A percentile compares a stretch with the other conserved stretches of the same genome.
Evolutionary conservation across 495 filamentous ascomycete species (phyloP).

Genomic region (Xylaria venustula): DNA sequence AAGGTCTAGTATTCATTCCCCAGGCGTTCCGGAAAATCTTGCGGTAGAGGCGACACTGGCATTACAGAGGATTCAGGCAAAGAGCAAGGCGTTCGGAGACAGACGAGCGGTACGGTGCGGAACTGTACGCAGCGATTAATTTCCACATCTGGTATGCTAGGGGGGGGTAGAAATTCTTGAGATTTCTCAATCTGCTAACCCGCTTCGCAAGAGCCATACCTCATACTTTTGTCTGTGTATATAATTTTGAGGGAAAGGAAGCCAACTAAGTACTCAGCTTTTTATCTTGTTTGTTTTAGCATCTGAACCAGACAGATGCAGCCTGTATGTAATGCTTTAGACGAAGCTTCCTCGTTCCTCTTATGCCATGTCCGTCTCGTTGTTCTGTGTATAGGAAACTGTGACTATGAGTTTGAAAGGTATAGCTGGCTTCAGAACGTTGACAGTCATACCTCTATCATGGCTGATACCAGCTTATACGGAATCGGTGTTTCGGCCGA

Average conservation of each 20-base stretch:
- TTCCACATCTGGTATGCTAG: slow-evolving; percentile 17
- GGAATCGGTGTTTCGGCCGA: too few species aligned
- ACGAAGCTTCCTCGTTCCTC: slow-evolving; percentile 4
- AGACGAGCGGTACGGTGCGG: slow-evolving; percentile 13
- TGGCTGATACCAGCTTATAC: too few species aligned
- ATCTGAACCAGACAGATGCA: slow-evolving; percentile 12
- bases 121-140: slow-evolving; percentile 14
- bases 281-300: slow-evolving; percentile 3
- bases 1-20: slow-evolving; percentile 13
- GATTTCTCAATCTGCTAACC: slow-evolving; percentile 15
- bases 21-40: slow-evolving; percentile 26
- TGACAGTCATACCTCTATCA: too few species aligned
- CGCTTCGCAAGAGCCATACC: slow-evolving; percentile 3
- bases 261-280: slow-evolving; percentile 3
- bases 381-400: too few species aligned
- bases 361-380: neutral
- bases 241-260: slow-evolving; percentile 16
- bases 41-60: slow-evolving; percentile 12
- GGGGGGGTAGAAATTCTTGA: slow-evolving; percentile 13
- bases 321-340: slow-evolving; percentile 17
- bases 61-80: slow-evolving; percentile 21
- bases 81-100: slow-evolving; percentile 23
- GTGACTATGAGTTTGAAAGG: too few species aligned
- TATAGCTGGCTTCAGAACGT: too few species aligned
- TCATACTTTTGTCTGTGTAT: slow-evolving; percentile 13